phyloP scores from a whole-genome alignment of 192 early-diverging fungal genomes.

The Pilobolus umbonatus region DNA sequence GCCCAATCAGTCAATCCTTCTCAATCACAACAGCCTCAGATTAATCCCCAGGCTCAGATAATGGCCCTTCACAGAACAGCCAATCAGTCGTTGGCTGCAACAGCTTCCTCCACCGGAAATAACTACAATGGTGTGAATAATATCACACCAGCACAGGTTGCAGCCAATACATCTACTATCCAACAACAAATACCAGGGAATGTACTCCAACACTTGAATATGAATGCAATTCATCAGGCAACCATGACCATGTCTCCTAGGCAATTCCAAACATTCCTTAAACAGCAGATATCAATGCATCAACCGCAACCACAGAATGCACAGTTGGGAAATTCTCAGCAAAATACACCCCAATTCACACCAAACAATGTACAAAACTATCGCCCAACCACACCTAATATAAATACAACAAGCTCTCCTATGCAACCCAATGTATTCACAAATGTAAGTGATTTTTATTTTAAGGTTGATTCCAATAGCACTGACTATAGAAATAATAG shows the following conservation, averaged over 20 bases:
- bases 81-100: neutral
- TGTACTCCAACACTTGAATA: conserved; percentile 18
- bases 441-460: neutral
- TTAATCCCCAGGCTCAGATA: conserved; percentile 7
- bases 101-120: conserved; percentile 2
- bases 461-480: neutral
- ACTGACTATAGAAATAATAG: neutral
- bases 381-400: neutral
- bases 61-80: conserved; percentile 16
- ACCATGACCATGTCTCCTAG: conserved; percentile 8
- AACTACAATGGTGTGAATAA: neutral
- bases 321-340: neutral
- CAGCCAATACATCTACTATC: conserved; percentile 2
- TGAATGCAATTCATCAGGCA: conserved; percentile 11
- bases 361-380: neutral
- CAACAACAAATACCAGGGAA: conserved; percentile 24
- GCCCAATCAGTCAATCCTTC: neutral
- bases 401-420: conserved; percentile 1
- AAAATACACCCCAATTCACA: neutral
- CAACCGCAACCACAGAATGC: neutral
- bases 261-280: conserved; percentile 14
- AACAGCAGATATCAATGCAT: conserved; percentile 12
- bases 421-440: conserved; percentile 10
- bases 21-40: neutral
- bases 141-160: conserved; percentile 8